Conservation (phyloP, 768 basidiomycete genomes). For the Boletus insuetus region DNA sequence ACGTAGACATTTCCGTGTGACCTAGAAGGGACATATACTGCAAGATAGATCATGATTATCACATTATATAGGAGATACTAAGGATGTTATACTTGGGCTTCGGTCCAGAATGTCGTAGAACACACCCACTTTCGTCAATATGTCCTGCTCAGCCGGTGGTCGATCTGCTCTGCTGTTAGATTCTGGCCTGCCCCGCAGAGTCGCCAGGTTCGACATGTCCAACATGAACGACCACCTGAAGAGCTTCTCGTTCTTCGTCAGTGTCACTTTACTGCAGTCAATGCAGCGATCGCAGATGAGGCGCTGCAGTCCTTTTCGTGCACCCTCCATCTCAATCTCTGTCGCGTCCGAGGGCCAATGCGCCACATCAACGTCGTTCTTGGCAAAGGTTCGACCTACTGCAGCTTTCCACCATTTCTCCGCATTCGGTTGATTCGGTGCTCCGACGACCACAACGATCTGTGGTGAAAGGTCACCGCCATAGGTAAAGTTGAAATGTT, state of each 20-base stretch:
- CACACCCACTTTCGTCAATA: conserved; percentile 20
- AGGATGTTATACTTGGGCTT: neutral
- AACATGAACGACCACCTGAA: conserved; percentile 12
- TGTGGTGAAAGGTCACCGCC: conserved; percentile 27
- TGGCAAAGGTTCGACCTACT: neutral
- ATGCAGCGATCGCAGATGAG: conserved; percentile 24
- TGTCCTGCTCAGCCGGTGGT: conserved; percentile 5
- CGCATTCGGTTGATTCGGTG: conserved; percentile 8
- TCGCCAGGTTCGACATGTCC: conserved; percentile 13
- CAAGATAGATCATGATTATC: neutral
- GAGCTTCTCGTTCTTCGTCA: conserved; percentile 5
- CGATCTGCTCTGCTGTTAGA: neutral
- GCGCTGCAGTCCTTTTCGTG: conserved; percentile 3
- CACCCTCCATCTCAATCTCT: neutral
- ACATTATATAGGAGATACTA: neutral
- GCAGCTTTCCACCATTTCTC: conserved; percentile 21
- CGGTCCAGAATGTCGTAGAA: conserved; percentile 8
- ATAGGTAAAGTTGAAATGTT: conserved; percentile 25
- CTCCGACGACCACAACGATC: conserved; percentile 25
- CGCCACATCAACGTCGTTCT: conserved; percentile 10
- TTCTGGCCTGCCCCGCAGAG: conserved; percentile 11
- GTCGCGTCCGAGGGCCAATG: conserved; percentile 1
- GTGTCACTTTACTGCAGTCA: conserved; percentile 14
- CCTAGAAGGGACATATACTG: neutral
- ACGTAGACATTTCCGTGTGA: neutral